A percentile compares a stretch with the other conserved stretches of the same genome.
Conservation (phyloP, 306 rosid species). For the Vigna mungo region DNA sequence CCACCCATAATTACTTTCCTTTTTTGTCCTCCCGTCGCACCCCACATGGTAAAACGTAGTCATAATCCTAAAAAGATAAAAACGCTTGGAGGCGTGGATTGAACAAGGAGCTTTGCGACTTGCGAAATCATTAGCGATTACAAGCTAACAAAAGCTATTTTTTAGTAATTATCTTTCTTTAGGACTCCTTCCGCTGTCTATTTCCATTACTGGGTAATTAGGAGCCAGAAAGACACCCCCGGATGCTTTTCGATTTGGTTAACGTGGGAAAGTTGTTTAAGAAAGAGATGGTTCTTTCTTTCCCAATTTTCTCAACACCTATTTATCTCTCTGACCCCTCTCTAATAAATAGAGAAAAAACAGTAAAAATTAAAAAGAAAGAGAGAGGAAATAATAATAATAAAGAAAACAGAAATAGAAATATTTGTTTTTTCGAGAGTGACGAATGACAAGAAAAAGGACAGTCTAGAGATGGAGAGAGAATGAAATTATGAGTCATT, state of each 20-base stretch:
- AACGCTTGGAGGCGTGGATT: constrained; percentile 38
- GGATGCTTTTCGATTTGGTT: constrained; percentile 93
- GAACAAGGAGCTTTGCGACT: constrained; percentile 21
- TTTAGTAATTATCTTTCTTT: constrained; percentile 63
- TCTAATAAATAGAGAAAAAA: constrained; percentile 34
- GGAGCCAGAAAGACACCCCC: constrained; percentile 38
- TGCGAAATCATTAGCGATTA: constrained; percentile 49
- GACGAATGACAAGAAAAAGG: background rate
- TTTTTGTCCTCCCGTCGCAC: constrained; percentile 31
- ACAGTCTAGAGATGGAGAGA: constrained; percentile 25
- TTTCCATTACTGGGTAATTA: constrained; percentile 66
- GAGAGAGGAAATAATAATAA: background rate
- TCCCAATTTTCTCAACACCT: constrained; percentile 46
- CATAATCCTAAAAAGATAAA: constrained; percentile 47
- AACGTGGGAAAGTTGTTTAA: constrained; percentile 97
- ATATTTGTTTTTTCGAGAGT: constrained; percentile 2
- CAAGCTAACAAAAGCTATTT: constrained; percentile 50
- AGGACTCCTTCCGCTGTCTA: constrained; percentile 65
- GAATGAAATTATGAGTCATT: constrained; percentile 54
- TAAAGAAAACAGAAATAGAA: constrained; percentile 9
- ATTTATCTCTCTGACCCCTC: constrained; percentile 46
- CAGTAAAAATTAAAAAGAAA: background rate
- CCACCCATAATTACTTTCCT: constrained; percentile 24
- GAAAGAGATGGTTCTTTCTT: constrained; percentile 85
- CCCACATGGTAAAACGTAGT: constrained; percentile 55